Base-by-base conservation (phyloP, 1,284 basidiomycete species). In the Marasmius tenuissimus region DNA sequence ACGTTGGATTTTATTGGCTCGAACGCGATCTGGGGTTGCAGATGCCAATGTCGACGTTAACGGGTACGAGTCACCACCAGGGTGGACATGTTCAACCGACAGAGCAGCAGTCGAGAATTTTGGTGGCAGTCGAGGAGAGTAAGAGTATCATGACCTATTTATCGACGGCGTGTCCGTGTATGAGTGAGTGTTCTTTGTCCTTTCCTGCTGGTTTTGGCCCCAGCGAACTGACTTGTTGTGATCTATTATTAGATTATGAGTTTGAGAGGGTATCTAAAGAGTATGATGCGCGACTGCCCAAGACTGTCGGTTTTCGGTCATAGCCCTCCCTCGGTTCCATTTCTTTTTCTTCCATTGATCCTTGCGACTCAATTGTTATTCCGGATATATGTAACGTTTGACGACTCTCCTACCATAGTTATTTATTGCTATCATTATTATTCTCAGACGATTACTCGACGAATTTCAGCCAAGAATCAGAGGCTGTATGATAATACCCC, bases 111-210 rank as follows among this genome's bases (percentile, higher is more conserved):
- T 18, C 33, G 16, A 35, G 52, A n/a, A 18, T 60, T 11, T 34
- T 33, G 22, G 22, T 27, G 14, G 52, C 40, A 11, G 40, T 60
- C 11, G 52, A 45, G 52, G 51, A 60, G 39, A 51, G 51, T 8
- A 54, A 53, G 52, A 52, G 51, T 20, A 60, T 52, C 22, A 55
- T 60, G 51, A 47, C 38, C 14, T 47, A 45, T n/a, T 35, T 60
- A 11, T 51, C 52, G 22, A 54, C 39, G 14, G 51, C 20, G 7
- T 60, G 59, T 47, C 59, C 59, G 8, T 54, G 42, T 42, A 54
- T 60, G 20, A 54, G 59, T 60, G 51, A 33, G 59, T 60, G 22
- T 14, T 33, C 16, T n/a, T 9, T 54, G 9, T 11, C 12, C 7
- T 16, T 45, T 20, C 7, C 5, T 34, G 49, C 6, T 35, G 14